phyloP scores from a whole-genome alignment of 2,329 filamentous ascomycete species.

The Neocucurbitaria cava region DNA sequence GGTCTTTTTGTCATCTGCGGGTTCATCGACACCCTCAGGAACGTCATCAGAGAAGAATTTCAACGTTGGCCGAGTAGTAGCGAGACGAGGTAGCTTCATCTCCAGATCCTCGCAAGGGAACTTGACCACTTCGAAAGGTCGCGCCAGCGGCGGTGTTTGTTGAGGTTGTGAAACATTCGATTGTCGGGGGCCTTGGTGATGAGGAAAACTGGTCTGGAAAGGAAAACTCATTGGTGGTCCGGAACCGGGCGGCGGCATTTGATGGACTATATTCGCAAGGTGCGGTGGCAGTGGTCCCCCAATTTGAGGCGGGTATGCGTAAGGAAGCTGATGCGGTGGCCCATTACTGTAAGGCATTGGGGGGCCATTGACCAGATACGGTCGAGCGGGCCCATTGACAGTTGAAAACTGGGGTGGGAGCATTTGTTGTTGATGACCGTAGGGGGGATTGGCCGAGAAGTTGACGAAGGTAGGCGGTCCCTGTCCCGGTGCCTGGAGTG shows the following conservation, averaged over 20 bases:
- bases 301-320: neutral
- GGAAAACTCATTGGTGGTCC: slow-evolving; percentile 31
- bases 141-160: slow-evolving; percentile 59
- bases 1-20: slow-evolving; percentile 46
- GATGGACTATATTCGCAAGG: slow-evolving; percentile 25
- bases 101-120: slow-evolving; percentile 96
- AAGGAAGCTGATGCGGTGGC: slow-evolving; percentile 4
- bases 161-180: slow-evolving; percentile 54
- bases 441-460: slow-evolving; percentile 61
- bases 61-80: slow-evolving; percentile 72
- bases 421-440: slow-evolving; percentile 75
- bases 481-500: slow-evolving; percentile 22
- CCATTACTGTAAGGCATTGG: slow-evolving; percentile 8
- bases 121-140: slow-evolving; percentile 69
- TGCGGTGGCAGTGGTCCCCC: slow-evolving; percentile 22
- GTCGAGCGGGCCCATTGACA: slow-evolving; percentile 10
- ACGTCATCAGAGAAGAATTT: slow-evolving; percentile 76
- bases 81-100: slow-evolving; percentile 70
- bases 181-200: slow-evolving; percentile 46
- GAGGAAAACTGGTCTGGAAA: slow-evolving; percentile 51
- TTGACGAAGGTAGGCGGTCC: slow-evolving; percentile 56
- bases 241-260: slow-evolving; percentile 23
- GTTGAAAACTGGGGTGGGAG: slow-evolving; percentile 8
- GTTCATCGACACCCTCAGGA: slow-evolving; percentile 47
- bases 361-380: slow-evolving; percentile 9